A percentile compares a stretch with the other conserved stretches of the same genome.
Conservation (phyloP, 257 asterid genomes). For the Pogostemon cablin region DNA sequence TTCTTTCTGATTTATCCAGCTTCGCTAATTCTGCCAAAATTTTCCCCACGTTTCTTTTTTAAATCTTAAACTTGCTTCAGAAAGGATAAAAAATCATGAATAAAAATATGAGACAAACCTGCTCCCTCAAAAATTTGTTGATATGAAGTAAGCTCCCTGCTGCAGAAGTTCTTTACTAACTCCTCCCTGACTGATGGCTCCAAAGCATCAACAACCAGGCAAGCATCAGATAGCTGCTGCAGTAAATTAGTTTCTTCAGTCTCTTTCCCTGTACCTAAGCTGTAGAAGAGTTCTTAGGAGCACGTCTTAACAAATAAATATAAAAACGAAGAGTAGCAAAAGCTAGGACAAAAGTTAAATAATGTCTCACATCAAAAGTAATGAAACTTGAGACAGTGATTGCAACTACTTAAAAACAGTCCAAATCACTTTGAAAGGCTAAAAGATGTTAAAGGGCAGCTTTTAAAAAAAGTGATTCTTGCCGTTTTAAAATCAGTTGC, state of each 20-base stretch:
- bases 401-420: no score
- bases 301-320: constrained; percentile 16
- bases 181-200: constrained; percentile 99
- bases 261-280: constrained; percentile 99
- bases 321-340: constrained; percentile 28
- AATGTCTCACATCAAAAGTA: constrained; percentile 18
- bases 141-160: constrained; percentile 91
- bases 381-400: constrained; percentile 7
- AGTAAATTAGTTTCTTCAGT: constrained; percentile 81
- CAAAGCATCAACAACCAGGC: constrained; percentile 97
- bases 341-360: constrained; percentile 10
- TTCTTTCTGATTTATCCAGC: constrained; percentile 91
- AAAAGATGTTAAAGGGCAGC: no score
- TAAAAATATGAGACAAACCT: constrained; percentile 50
- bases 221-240: constrained; percentile 94
- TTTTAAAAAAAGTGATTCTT: no score
- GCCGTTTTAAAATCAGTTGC: no score
- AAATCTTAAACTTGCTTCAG: constrained; percentile 28
- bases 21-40: constrained; percentile 71
- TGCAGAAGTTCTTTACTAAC: constrained; percentile 83
- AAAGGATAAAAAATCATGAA: constrained; percentile 14
- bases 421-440: no score
- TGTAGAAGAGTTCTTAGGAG: constrained; percentile 39
- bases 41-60: constrained; percentile 32
- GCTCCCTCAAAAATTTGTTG: constrained; percentile 99